Conservation (phyloP, 2,329 filamentous ascomycete species). For the Colletotrichum eleusines region DNA sequence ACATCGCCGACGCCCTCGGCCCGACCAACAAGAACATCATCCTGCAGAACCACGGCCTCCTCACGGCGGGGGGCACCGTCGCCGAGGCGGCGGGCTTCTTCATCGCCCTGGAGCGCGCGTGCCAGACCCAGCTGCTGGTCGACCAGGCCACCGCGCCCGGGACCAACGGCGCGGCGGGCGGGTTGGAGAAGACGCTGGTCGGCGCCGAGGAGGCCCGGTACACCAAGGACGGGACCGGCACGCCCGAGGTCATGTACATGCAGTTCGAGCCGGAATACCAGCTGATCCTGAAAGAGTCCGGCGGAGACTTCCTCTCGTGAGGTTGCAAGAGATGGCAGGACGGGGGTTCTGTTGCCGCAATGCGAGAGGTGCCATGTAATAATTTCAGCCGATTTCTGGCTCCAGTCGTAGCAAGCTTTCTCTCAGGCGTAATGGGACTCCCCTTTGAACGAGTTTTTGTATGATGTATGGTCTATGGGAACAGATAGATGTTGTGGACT, state of each 20-base stretch:
- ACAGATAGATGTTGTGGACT: too few relatives aligned
- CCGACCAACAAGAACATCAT: conserved; percentile 69
- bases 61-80: conserved; percentile 76
- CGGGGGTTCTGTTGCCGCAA: conserved; percentile 43
- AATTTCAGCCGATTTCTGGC: too few relatives aligned
- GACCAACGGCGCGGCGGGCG: conserved; percentile 42
- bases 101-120: conserved; percentile 74
- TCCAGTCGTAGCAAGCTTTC: background rate
- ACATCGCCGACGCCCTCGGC: conserved; percentile 72
- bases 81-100: conserved; percentile 80
- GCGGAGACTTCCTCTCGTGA: conserved; percentile 48
- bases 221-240: conserved; percentile 45
- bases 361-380: too few relatives aligned
- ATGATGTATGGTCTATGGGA: background rate
- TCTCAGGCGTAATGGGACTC: background rate
- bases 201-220: conserved; percentile 57
- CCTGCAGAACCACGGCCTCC: conserved; percentile 76
- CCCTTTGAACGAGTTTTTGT: background rate
- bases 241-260: conserved; percentile 51
- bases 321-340: background rate
- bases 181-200: conserved; percentile 52
- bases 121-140: conserved; percentile 73
- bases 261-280: conserved; percentile 52
- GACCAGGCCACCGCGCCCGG: conserved; percentile 65
- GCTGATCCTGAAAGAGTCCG: conserved; percentile 47